Conservation (phyloP, 768 basidiomycete species). For the Rhizopogon vinicolor region DNA sequence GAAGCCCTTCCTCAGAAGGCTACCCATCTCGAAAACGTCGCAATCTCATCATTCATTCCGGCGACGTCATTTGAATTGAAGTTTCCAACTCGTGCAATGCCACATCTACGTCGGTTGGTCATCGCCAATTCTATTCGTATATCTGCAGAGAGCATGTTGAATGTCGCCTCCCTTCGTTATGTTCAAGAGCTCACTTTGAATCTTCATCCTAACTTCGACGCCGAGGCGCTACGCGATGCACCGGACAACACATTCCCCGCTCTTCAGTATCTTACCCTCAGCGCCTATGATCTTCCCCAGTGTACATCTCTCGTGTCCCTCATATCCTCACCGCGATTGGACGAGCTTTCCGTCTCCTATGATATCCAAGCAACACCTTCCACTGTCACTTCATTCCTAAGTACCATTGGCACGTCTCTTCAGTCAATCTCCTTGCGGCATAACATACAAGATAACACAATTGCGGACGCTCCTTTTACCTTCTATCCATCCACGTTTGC, state of each 20-base stretch:
- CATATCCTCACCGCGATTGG: conserved; percentile 18
- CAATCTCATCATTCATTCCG: conserved; percentile 15
- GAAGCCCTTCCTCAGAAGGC: conserved; percentile 19
- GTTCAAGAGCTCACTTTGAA: conserved; percentile 19
- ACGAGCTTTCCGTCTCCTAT: conserved; percentile 20
- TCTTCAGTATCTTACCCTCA: conserved; percentile 19
- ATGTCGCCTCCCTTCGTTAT: conserved; percentile 16
- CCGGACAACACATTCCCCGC: conserved; percentile 13
- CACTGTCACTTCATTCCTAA: conserved; percentile 18
- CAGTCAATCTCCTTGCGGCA: conserved; percentile 23
- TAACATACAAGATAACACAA: conserved; percentile 17
- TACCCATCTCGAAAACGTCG: conserved; percentile 11
- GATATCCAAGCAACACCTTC: conserved; percentile 19
- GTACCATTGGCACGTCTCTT: conserved; percentile 1
- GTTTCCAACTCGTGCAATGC: conserved; percentile 13
- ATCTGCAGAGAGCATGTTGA: conserved; percentile 16
- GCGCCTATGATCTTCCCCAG: conserved; percentile 20
- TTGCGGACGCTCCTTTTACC: conserved; percentile 15
- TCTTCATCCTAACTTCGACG: conserved; percentile 14
- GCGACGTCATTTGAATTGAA: conserved; percentile 11
- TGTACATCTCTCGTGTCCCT: conserved; percentile 22
- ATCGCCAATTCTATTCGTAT: conserved; percentile 20
- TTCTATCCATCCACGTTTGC: conserved; percentile 19
- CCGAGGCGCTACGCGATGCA: conserved; percentile 7
- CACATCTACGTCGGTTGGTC: conserved; percentile 16